Base-by-base conservation (phyloP, 345 rosid species). In the Jatropha curcas region DNA sequence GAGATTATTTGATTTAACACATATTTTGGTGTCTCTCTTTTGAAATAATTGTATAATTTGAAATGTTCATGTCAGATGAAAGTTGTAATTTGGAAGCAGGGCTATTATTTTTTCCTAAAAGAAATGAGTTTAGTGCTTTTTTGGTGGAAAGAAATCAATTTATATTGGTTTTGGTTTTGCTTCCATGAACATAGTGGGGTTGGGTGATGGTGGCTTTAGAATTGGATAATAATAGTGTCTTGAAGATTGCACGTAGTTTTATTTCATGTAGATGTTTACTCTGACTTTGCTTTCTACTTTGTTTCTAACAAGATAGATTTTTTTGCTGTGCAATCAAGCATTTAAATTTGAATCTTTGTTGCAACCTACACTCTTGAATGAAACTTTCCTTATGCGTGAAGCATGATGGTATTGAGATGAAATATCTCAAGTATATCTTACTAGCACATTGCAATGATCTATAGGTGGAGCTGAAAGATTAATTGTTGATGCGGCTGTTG, bases 381-480 rank as follows among this genome's bases (percentile, higher is more conserved):
- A 25, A 48, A 12, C 12, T 56, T 56, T 27, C 4, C 7, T 7
- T 56, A 14, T 56, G n/a, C n/a, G n/a, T n/a, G n/a, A n/a, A n/a
- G n/a, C n/a, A n/a, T n/a, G n/a, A n/a, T n/a, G n/a, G n/a, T n/a
- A n/a, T n/a, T n/a, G n/a, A n/a, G n/a, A n/a, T n/a, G n/a, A n/a
- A n/a, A n/a, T n/a, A 7, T 64, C 7, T 7, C 56, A 45, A 46
- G 1, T n/a, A 11, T 6, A 39, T 39, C 55, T 24, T 53, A 55
- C 13, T 10, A 5, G 30, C n/a, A 6, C 7, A 27, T 58, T 57
- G 7, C 20, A 11, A 35, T 71, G 6, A 0, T 77, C 17, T 74
- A 66, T 63, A 94, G 98, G 95, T 74, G 98, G 97, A 80, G 98
- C 97, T 25, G 98, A 94, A 84, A 90, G 98, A 84, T 83, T 94